Conservation (phyloP, 805 yeast genomes). For the Candida dendrica region DNA sequence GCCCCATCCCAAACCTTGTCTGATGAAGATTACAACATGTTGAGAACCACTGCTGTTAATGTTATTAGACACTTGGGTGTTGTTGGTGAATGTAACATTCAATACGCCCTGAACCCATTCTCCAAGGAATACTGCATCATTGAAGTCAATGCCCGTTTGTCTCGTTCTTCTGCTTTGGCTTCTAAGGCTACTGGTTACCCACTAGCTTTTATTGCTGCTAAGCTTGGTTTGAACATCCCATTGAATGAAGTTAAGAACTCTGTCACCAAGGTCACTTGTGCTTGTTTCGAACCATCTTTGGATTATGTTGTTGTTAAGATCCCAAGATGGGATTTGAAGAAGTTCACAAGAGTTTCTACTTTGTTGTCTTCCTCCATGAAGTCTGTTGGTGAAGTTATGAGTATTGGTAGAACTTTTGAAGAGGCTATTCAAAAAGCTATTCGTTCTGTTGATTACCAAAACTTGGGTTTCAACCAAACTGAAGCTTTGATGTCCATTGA, state of each 20-base stretch:
- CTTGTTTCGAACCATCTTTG: slow-evolving; percentile 95
- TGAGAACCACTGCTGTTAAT: slow-evolving; percentile 94
- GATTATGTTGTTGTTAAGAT: slow-evolving; percentile 96
- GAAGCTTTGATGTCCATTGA: slow-evolving; percentile 85
- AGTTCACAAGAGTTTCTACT: slow-evolving; percentile 87
- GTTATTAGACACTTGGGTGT: slow-evolving; percentile 96
- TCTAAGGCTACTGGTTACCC: slow-evolving; percentile 99
- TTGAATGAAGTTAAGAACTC: slow-evolving; percentile 87
- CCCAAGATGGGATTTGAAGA: slow-evolving; percentile 98
- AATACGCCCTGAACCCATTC: slow-evolving; percentile 90
- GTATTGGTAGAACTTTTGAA: slow-evolving; percentile 94
- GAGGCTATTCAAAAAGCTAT: slow-evolving; percentile 98
- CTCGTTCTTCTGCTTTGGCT: slow-evolving; percentile 98
- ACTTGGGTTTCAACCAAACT: slow-evolving; percentile 75
- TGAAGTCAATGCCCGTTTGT: slow-evolving; percentile 95
- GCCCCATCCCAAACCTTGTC: slow-evolving; percentile 97
- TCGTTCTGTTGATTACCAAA: slow-evolving; percentile 91
- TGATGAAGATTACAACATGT: slow-evolving; percentile 96
- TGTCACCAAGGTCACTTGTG: slow-evolving; percentile 89
- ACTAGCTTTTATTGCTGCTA: slow-evolving; percentile 96
- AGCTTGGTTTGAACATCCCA: slow-evolving; percentile 87
- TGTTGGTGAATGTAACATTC: slow-evolving; percentile 98
- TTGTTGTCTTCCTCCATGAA: slow-evolving; percentile 90
- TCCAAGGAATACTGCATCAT: slow-evolving; percentile 93
- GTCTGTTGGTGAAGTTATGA: slow-evolving; percentile 98